Evolutionary conservation across 768 basidiomycete genomes (phyloP).

Genomic region (Pleurotus citrinopileatus): DNA sequence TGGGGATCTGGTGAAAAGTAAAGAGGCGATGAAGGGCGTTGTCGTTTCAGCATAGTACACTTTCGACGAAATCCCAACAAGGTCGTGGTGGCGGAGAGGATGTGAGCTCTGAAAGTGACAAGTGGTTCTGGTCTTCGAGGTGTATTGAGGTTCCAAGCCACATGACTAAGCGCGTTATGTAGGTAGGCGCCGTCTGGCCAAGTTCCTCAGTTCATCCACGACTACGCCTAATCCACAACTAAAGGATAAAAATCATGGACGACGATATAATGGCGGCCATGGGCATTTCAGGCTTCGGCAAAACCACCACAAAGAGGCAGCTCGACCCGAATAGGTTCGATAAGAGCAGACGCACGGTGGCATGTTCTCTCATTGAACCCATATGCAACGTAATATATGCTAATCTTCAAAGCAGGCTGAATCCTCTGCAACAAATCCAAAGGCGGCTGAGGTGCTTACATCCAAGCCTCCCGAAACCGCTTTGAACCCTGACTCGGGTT

Average conservation of each 20-base stretch:
- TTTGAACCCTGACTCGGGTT: slow-evolving; percentile 15
- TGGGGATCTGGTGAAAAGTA: slow-evolving; percentile 24
- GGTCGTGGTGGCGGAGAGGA: too few relatives aligned
- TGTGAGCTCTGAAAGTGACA: neutral
- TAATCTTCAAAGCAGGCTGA: neutral
- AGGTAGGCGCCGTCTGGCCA: too few relatives aligned
- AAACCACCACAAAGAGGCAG: slow-evolving; percentile 59
- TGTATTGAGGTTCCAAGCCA: too few relatives aligned
- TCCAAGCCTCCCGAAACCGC: neutral
- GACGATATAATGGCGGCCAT: slow-evolving; percentile 78
- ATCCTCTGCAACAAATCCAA: neutral
- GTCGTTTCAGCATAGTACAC: slow-evolving; percentile 49
- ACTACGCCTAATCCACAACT: too few relatives aligned
- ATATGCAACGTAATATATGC: too few relatives aligned
- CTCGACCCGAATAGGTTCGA: slow-evolving; percentile 79
- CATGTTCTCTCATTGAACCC: slow-evolving; percentile 15
- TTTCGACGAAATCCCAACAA: too few relatives aligned
- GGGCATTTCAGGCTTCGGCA: slow-evolving; percentile 85
- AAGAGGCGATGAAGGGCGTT: slow-evolving; percentile 41
- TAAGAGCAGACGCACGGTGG: slow-evolving; percentile 62
- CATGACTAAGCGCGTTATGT: too few relatives aligned
- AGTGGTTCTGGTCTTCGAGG: too few relatives aligned
- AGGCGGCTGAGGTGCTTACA: neutral
- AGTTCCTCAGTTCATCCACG: too few relatives aligned
- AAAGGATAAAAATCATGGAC: too few relatives aligned